These are phyloP conservation scores for Phoenix roebelenii DNA, from an alignment of 176 grass and related monocot species.

Conservation along the genomic window DNA sequence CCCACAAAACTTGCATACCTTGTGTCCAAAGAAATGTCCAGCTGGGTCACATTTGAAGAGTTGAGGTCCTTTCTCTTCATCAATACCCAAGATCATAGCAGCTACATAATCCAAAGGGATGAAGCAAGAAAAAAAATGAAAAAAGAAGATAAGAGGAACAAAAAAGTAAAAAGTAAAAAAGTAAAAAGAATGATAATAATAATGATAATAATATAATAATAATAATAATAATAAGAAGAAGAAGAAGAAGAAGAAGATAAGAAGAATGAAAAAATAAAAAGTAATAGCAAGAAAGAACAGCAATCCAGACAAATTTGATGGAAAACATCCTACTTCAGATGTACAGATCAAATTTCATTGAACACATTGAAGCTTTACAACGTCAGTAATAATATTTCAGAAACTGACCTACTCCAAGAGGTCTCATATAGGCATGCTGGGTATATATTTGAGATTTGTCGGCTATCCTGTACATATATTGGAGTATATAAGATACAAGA, in stretches of 20 bases:
- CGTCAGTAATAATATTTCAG: not conserved
- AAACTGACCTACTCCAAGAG: slow-evolving; percentile 86
- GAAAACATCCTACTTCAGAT: no score
- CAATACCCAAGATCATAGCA: slow-evolving; percentile 86
- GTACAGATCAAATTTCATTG: not conserved
- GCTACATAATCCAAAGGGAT: slow-evolving; percentile 22
- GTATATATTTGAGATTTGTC: slow-evolving; percentile 99
- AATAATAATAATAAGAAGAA: no score
- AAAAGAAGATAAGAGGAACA: no score
- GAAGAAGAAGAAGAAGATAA: no score
- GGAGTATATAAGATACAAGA: no score
- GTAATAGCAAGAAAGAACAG: not conserved
- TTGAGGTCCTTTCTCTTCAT: slow-evolving; percentile 98
- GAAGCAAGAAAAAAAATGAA: not conserved
- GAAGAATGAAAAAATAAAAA: no score
- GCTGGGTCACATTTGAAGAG: slow-evolving; percentile 98
- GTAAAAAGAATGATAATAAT: not conserved
- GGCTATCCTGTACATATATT: slow-evolving; percentile 54
- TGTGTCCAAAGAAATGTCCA: slow-evolving; percentile 95
- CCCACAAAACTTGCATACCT: slow-evolving; percentile 32
- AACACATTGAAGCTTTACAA: not conserved
- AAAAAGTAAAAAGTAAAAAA: not conserved
- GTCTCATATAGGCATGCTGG: slow-evolving; percentile 97
- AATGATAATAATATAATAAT: no score
- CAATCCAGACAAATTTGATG: not conserved